Evolutionary conservation across 805 yeast species (phyloP), one percentile per base, ranked within the genome.

Genomic region (Metschnikowia lochheadii): DNA sequence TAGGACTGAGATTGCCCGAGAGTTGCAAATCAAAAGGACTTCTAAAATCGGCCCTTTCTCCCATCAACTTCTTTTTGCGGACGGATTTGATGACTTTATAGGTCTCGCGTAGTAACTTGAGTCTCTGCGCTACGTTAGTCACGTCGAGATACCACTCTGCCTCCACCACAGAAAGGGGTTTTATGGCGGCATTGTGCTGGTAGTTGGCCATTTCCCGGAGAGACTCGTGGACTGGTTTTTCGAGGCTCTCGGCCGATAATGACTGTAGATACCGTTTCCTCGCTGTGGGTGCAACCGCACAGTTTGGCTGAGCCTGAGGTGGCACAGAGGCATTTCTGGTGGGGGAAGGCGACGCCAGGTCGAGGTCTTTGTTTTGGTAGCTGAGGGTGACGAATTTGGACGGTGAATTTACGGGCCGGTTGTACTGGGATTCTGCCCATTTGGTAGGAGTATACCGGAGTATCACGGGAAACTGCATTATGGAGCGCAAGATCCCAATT

Each of bases 31-130:
- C 60, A 33, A 49, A 47, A 13, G 47, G 42, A 13, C 50, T 44
- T 6, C 50, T 53, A 51, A 57, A 57, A 42, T 57, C 61, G 17
- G 54, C 61, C 18, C 53, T 48, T 14, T 52, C 51, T 39, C 61
- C 61, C 56, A 56, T 48, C 46, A 51, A 42, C 33, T 56, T 53
- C 34, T 56, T 54, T 34, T 56, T 57, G 48, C 59, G 57, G 40
- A 56, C 61, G 26, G 51, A 47, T 49, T 57, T 59, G 36, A 57
- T 47, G 48, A 57, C 59, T 36, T 54, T 56, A 50, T 44, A 56
- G 13, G 59, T 55, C 40, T 57, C 61, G 17, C 61, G 53, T 20
- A 57, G 54, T 13, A 57, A 46, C 39, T 52, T 51, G 40, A 57
- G 58, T 35, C 59, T 46, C 50, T 57, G 61, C 10, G 49, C 61